Conservation (phyloP, 2,329 filamentous ascomycete species). For the Colletotrichum godetiae region DNA sequence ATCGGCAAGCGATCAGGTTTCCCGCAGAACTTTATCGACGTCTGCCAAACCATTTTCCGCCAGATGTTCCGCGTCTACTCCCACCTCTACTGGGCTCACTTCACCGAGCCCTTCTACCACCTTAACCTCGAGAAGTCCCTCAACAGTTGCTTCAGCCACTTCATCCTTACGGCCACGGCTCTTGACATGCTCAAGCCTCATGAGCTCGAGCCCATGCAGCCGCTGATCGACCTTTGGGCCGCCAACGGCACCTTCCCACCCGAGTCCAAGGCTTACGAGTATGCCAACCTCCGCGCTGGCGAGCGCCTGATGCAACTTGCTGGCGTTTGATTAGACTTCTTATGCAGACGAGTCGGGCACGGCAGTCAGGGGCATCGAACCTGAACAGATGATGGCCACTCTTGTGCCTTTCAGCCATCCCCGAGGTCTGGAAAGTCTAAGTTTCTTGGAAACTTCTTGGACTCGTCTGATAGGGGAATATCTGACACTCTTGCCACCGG, state of each 20-base stretch:
- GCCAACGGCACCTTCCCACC: constrained; percentile 88
- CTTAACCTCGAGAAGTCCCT: constrained; percentile 83
- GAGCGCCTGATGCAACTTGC: constrained; percentile 67
- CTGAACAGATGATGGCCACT: background rate
- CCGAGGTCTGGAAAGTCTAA: background rate
- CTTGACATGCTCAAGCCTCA: constrained; percentile 87
- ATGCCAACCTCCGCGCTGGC: constrained; percentile 71
- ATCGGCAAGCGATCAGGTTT: constrained; percentile 94
- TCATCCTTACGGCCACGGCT: constrained; percentile 82
- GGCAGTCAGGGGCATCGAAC: background rate
- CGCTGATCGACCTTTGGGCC: constrained; percentile 90
- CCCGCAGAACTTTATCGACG: constrained; percentile 86
- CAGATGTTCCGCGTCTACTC: constrained; percentile 99
- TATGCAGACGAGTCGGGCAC: background rate
- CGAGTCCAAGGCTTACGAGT: constrained; percentile 75
- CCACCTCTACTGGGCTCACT: constrained; percentile 98
- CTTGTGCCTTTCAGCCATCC: background rate
- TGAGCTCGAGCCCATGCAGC: constrained; percentile 96
- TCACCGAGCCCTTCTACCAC: constrained; percentile 84
- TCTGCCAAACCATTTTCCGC: constrained; percentile 93
- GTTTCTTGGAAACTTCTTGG: background rate
- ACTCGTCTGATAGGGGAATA: background rate
- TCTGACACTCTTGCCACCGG: background rate
- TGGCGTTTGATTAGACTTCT: constrained; percentile 39
- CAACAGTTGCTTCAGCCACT: constrained; percentile 90